Evolutionary conservation across 306 rosid species (phyloP), one percentile per base, ranked within the genome.

Genomic region (Cercis canadensis): DNA sequence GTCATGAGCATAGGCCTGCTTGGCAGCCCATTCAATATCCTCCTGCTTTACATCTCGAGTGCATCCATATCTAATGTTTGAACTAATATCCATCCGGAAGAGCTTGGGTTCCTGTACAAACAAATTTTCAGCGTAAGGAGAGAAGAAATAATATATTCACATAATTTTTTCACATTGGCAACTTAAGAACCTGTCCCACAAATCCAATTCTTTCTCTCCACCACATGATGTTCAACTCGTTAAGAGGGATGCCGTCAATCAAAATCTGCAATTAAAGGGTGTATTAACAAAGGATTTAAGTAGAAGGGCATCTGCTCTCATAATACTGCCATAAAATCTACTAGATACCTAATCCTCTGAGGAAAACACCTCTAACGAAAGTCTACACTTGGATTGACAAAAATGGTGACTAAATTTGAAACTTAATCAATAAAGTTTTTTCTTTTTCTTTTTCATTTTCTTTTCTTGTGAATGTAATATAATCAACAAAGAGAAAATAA

Each of bases 21-120:
- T 90, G 66, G 98, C 98, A 75, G 98, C 98, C 96, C 88, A 87
- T 85, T 87, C 97, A 72, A 94, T 56, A 76, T 94, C 96, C 62
- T 81, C 88, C 49, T 84, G 96, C 33, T 67, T 82, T 58, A 84
- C 64, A 45, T 87, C 82, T 75, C 82, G 78, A 0, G 85, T 69
- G 79, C 96, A 94, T 76, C 98, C 98, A 86, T 94, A 94, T 70
- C 72, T 82, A 67, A 94, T 94, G 85, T 94, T 90, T 67, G 98
- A 90, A 59, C 89, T 78, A 24, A 94, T 88, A 78, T 89, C 95
- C 94, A 75, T 90, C 41, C 88, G 87, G 77, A 94, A 94, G 75
- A 94, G 96, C 70, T 81, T 89, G 29, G 98, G 97, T 83, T 94
- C 97, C 98, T 94, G 87, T 24, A 51, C 24, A 73, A 79, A 41